Evolutionary conservation across 1,139 yeast species (phyloP).

Genomic region (Pichiaceae sp.): DNA sequence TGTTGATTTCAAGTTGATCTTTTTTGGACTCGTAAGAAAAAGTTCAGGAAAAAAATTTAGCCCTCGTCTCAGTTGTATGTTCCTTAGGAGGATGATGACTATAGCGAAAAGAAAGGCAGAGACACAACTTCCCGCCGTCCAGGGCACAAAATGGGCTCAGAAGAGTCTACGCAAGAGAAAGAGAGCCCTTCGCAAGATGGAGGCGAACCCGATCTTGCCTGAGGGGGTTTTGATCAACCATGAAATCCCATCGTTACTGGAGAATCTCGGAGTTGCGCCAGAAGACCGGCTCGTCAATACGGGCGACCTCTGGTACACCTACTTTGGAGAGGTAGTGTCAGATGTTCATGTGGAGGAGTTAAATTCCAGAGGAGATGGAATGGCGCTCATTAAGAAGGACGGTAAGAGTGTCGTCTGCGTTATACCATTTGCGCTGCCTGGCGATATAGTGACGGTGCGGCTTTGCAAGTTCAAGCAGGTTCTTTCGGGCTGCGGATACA

Average conservation of each 20-base stretch:
- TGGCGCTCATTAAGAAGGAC: slow-evolving; percentile 38
- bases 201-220: slow-evolving; percentile 72
- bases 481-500: slow-evolving; percentile 59
- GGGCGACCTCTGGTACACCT: slow-evolving; percentile 37
- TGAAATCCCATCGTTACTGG: slow-evolving; percentile 60
- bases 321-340: slow-evolving; percentile 46
- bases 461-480: slow-evolving; percentile 43
- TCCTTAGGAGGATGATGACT: neutral
- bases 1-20: too few species aligned
- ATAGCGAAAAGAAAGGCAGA: neutral
- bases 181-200: slow-evolving; percentile 14
- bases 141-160: neutral
- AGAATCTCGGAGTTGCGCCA: slow-evolving; percentile 16
- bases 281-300: slow-evolving; percentile 44
- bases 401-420: slow-evolving; percentile 20
- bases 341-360: slow-evolving; percentile 51
- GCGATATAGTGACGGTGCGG: slow-evolving; percentile 63
- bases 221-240: slow-evolving; percentile 61
- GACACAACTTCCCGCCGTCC: neutral
- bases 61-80: neutral
- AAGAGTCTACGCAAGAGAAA: neutral
- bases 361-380: slow-evolving; percentile 76
- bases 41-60: too few species aligned
- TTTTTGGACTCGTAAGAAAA: too few species aligned
- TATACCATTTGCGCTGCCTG: slow-evolving; percentile 84